Percentiles rank a stretch among this genome's conserved stretches.
Evolutionary conservation across 2,329 filamentous ascomycete genomes (phyloP).

Genomic region (Ampelomyces quisqualis): DNA sequence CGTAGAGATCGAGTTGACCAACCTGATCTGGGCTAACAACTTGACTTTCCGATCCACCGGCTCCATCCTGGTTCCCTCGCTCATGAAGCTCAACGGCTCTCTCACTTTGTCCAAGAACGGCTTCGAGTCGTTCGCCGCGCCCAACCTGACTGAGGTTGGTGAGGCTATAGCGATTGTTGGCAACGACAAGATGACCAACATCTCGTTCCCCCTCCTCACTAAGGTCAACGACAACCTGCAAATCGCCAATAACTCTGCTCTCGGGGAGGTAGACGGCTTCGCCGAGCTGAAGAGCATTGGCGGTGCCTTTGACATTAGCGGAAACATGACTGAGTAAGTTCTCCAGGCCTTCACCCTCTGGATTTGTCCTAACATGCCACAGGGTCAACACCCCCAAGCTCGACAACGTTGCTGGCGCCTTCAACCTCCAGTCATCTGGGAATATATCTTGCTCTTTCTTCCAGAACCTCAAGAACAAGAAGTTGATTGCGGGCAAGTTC

Average conservation of each 20-base stretch:
- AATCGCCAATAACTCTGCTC: conserved; percentile 85
- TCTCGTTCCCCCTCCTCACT: conserved; percentile 70
- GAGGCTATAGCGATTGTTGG: conserved; percentile 59
- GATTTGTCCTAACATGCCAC: conserved; percentile 31
- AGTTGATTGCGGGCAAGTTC: conserved; percentile 48
- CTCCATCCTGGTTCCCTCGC: conserved; percentile 69
- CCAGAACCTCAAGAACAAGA: conserved; percentile 43
- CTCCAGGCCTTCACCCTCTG: not conserved
- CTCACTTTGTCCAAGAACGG: conserved; percentile 83
- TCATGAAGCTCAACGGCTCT: conserved; percentile 72
- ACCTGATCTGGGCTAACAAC: conserved; percentile 76
- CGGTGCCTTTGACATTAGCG: conserved; percentile 82
- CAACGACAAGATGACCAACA: conserved; percentile 65
- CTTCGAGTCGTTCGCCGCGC: conserved; percentile 61
- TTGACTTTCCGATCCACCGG: conserved; percentile 81
- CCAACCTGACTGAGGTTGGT: conserved; percentile 70
- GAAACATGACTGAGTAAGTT: conserved; percentile 81
- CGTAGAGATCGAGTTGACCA: conserved; percentile 71
- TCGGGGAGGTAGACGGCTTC: conserved; percentile 67
- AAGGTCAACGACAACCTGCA: conserved; percentile 76
- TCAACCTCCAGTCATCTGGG: conserved; percentile 52
- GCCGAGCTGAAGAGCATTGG: conserved; percentile 65
- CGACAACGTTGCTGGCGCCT: conserved; percentile 50
- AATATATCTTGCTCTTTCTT: conserved; percentile 50
- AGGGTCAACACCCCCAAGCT: conserved; percentile 69